Evolutionary conservation across 306 rosid species (phyloP).

Genomic region (Gillenia trifoliata): DNA sequence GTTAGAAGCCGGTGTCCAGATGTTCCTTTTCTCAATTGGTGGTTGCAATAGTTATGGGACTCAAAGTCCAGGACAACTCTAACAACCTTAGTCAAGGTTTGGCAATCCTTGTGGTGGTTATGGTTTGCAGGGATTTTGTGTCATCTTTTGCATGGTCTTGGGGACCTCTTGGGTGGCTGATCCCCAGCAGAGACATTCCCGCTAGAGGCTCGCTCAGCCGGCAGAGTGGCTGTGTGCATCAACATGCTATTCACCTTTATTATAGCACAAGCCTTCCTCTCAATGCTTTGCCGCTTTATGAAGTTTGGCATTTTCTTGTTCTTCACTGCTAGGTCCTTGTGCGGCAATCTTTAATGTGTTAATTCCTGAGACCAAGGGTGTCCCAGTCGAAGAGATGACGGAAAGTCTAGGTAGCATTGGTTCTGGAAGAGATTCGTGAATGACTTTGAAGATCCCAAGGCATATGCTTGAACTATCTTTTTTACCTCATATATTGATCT

Average conservation of each 20-base stretch:
- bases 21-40: constrained; percentile 53
- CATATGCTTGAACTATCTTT: neutral
- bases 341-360: constrained; percentile 51
- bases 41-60: constrained; percentile 39
- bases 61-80: constrained; percentile 33
- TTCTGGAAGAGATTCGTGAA: constrained; percentile 46
- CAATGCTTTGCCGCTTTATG: constrained; percentile 1
- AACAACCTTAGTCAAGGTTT: constrained; percentile 19
- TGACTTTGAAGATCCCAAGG: neutral
- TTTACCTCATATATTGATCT: neutral
- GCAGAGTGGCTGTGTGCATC: neutral
- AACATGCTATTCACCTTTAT: neutral
- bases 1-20: constrained; percentile 57
- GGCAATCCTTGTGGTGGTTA: constrained; percentile 45
- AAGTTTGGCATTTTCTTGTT: constrained; percentile 52
- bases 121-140: constrained; percentile 57
- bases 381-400: constrained; percentile 25
- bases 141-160: constrained; percentile 23
- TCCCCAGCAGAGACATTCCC: no score
- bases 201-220: neutral
- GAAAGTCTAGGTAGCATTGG: constrained; percentile 54
- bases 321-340: constrained; percentile 47
- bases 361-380: constrained; percentile 57
- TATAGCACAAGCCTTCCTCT: no score
- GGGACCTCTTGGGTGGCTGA: no score